Percentiles rank a stretch among this genome's conserved stretches.
Conservation (phyloP, 768 basidiomycete genomes). For the Lepiota venenata region DNA sequence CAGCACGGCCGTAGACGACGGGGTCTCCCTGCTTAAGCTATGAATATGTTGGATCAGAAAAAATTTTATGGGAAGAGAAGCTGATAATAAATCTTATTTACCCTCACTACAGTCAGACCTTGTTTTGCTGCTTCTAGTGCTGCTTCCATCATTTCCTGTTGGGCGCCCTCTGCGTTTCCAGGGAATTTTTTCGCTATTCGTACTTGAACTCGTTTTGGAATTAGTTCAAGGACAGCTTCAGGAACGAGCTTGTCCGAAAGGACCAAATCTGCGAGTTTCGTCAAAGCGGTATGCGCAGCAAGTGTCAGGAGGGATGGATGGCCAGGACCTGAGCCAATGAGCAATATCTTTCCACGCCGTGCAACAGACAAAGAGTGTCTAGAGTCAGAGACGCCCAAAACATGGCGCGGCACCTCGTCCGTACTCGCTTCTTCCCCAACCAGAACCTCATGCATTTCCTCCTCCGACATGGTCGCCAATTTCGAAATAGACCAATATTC, state of each 20-base stretch:
- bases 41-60: neutral
- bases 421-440: slow-evolving; percentile 28
- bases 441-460: slow-evolving; percentile 67
- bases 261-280: slow-evolving; percentile 78
- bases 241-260: slow-evolving; percentile 98
- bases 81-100: slow-evolving; percentile 32
- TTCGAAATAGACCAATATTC: slow-evolving; percentile 91
- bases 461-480: slow-evolving; percentile 63
- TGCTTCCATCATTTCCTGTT: slow-evolving; percentile 91
- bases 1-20: slow-evolving; percentile 88
- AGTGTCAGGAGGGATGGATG: slow-evolving; percentile 90
- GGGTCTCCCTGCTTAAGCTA: slow-evolving; percentile 98
- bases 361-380: slow-evolving; percentile 32
- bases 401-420: slow-evolving; percentile 12
- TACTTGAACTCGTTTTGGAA: slow-evolving; percentile 68
- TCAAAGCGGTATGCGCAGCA: slow-evolving; percentile 80
- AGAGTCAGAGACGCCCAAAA: slow-evolving; percentile 16
- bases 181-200: slow-evolving; percentile 97
- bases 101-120: slow-evolving; percentile 86
- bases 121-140: slow-evolving; percentile 78
- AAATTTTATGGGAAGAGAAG: neutral
- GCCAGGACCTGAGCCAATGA: slow-evolving; percentile 94
- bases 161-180: slow-evolving; percentile 93
- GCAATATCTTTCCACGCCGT: slow-evolving; percentile 69
- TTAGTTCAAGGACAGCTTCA: slow-evolving; percentile 77